phyloP scores from a whole-genome alignment of 345 rosid species.

The Lepidium africanum region DNA sequence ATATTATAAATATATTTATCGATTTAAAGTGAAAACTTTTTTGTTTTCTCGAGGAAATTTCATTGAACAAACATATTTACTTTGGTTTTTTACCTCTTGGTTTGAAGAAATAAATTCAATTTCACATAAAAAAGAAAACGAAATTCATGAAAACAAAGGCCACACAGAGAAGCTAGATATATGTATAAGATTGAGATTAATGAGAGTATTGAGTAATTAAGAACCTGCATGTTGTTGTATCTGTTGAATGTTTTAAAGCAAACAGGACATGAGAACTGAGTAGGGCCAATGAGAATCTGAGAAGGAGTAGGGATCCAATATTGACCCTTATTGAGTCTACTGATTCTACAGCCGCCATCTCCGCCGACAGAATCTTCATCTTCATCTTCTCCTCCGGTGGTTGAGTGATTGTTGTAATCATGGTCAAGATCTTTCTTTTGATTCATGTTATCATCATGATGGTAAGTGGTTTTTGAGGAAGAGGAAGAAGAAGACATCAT shows the following conservation, averaged over 20 bases:
- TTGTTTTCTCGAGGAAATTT: slow-evolving; percentile 18
- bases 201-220: slow-evolving; percentile 3
- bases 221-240: slow-evolving; percentile 99
- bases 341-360: slow-evolving; percentile 41
- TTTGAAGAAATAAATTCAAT: slow-evolving; percentile 1
- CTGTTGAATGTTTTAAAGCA: slow-evolving; percentile 94
- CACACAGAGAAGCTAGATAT: background rate
- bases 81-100: slow-evolving; percentile 16
- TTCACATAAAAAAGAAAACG: background rate
- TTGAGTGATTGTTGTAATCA: background rate
- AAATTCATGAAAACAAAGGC: background rate
- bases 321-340: slow-evolving; percentile 83
- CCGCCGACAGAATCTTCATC: slow-evolving; percentile 46
- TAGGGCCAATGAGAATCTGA: slow-evolving; percentile 96
- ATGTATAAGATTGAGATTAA: background rate
- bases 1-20: background rate
- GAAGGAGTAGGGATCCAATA: slow-evolving; percentile 99
- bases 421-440: slow-evolving; percentile 17
- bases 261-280: slow-evolving; percentile 97
- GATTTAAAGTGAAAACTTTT: slow-evolving; percentile 6
- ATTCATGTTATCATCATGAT: slow-evolving; percentile 1
- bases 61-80: slow-evolving; percentile 4
- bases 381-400: slow-evolving; percentile 27
- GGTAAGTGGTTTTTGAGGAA: slow-evolving; percentile 19
- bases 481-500: slow-evolving; percentile 43